Base-by-base conservation (phyloP, 2,329 filamentous ascomycete species). In the Colletotrichum eleusines region DNA sequence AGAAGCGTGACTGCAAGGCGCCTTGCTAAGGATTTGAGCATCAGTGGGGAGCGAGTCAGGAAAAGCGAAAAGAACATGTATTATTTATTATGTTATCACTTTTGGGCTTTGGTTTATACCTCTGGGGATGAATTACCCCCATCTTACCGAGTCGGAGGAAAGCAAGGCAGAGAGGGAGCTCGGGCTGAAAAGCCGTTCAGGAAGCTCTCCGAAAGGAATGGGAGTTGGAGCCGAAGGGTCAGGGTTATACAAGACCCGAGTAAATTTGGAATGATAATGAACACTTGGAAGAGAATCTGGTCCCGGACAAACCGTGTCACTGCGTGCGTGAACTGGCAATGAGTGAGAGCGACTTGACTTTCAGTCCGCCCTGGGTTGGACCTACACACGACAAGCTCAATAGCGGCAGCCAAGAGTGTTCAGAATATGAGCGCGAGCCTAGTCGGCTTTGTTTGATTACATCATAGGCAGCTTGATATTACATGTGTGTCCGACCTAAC, bases 261-360 rank as follows among this genome's bases (percentile, higher is more conserved):
- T 53, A 54, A 28, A 51, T 35, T 31, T 67, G 50, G 69, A 60
- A 71, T 71, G 69, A 71, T 71, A 71, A 71, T 71, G 69, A 71
- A 63, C 28, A 69, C 64, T 53, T 63, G 31, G 63, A 50, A 8
- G 40, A 57, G 9, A 48, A 26, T 53, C 57, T 48, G 50, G 4
- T n/a, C 57, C 57, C 28, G 26, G 18, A 51, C 31, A 54, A 42
- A 23, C 7, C 40, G 33, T 40, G 48, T 14, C 8, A 28, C 40
- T 54, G 48, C 16, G 7, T 42, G n/a, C n/a, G 35, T 61, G 8
- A 61, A 50, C 28, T 28, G 20, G 2, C 4, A 6, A 28, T 28
- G 8, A 26, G 6, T 38, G 16, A 38, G 31, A 65, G 44, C 35
- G 12, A 23, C 9, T 46, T n/a, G 20, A 12, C 42, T 12, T 12